phyloP scores from a whole-genome alignment of 164 flowering plant species.

The Aristolochia contorta region DNA sequence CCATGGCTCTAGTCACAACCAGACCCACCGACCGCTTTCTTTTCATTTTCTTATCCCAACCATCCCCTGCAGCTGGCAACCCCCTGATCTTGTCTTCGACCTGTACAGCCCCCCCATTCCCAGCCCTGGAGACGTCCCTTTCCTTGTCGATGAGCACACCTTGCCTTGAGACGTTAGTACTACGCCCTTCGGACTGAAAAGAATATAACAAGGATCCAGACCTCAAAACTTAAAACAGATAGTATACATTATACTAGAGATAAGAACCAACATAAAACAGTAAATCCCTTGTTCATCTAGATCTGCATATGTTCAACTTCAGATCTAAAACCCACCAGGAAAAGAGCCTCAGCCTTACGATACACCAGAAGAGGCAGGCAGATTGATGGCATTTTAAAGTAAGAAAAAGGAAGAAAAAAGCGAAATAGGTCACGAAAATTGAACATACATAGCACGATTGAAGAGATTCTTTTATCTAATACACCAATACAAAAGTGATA shows the following conservation, averaged over 20 bases:
- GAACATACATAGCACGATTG: neutral
- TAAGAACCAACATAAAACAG: neutral
- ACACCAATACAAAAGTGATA: neutral
- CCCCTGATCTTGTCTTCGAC: conserved; percentile 70
- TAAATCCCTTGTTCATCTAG: too few relatives aligned
- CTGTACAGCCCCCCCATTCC: conserved; percentile 35
- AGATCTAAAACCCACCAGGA: too few relatives aligned
- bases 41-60: conserved; percentile 88
- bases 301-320: too few relatives aligned
- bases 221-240: neutral
- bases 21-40: conserved; percentile 72
- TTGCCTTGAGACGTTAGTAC: conserved; percentile 32
- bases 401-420: too few relatives aligned
- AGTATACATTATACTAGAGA: neutral
- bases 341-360: too few relatives aligned
- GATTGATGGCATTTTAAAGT: too few relatives aligned
- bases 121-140: conserved; percentile 48
- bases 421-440: neutral
- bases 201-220: neutral
- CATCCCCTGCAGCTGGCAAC: conserved; percentile 73
- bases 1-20: conserved; percentile 36
- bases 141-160: conserved; percentile 41
- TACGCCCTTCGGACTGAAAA: conserved; percentile 63
- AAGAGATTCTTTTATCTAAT: neutral
- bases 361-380: too few relatives aligned